Base-by-base conservation (phyloP, 805 yeast species). In the Kregervanrija delftensis region DNA sequence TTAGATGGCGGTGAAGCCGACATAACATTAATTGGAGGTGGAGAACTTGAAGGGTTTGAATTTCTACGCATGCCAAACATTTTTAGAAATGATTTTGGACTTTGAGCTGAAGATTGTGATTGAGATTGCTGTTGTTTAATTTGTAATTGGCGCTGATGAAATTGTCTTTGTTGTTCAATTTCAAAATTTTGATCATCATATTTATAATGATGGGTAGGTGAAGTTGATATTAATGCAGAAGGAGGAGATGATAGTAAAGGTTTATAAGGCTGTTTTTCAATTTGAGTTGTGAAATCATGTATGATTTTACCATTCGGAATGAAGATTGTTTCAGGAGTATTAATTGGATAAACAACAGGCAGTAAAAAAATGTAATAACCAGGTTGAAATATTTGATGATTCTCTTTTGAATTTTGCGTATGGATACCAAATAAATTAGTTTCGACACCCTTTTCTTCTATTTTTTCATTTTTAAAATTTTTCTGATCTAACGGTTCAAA, bases 351-450 rank as follows among this genome's bases (percentile, higher is more conserved):
- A 5, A 77, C 60, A 0, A 80, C 65, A 0, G 93, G 91, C 5
- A 84, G 59, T 14, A 81, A 58, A 54, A 82, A 85, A 2, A 84
- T 73, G 55, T 85, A 85, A 51, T 81, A 75, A 16, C 95, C 95
- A 1, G 90, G 77, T 49, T 73, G 73, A 49, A 64, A 67, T 12
- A 55, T 50, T 16, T 50, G 49, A 5, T 48, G 16, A 13, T 50
- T 49, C 8, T 36, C 35, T 10, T 39, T 28, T 8, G 11, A n/a
- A 2, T 11, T 8, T 13, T 30, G 22, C 3, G 35, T 14, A 22
- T 37, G 42, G 8, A 42, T 39, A n/a, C 44, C 35, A 35, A 61
- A 57, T 28, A 58, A 39, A 39, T 47, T 41, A 41, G 42, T 28
- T 40, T 50, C 53, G 39, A 50, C 16, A 9, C 35, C 8, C 12